Evolutionary conservation across 2,329 filamentous ascomycete genomes (phyloP).

Genomic region (Aspergillus sp.): DNA sequence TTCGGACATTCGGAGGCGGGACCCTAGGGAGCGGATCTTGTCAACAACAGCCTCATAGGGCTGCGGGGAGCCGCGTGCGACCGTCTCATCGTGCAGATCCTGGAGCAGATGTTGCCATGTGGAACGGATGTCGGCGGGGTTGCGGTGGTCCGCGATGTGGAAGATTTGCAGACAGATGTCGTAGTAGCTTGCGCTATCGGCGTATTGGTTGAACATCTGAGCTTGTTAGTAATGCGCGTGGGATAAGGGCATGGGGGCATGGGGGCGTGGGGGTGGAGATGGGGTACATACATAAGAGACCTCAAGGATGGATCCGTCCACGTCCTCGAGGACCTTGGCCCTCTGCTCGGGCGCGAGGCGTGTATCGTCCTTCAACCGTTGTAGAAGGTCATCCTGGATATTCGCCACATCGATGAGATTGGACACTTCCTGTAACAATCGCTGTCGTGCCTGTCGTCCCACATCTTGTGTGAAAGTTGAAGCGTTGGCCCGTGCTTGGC

Average conservation of each 20-base stretch:
- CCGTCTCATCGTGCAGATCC: constrained; percentile 61
- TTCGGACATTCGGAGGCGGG: constrained; percentile 56
- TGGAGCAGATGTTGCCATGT: constrained; percentile 85
- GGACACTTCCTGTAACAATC: constrained; percentile 78
- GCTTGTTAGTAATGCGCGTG: constrained; percentile 13
- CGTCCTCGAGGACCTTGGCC: constrained; percentile 61
- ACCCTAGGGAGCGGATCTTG: constrained; percentile 58
- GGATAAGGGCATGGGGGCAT: not conserved
- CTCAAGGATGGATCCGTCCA: constrained; percentile 76
- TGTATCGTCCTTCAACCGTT: constrained; percentile 70
- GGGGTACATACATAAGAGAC: constrained; percentile 68
- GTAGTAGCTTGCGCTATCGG: constrained; percentile 88
- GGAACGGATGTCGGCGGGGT: constrained; percentile 75
- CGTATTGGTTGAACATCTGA: constrained; percentile 88
- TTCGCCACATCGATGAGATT: constrained; percentile 89
- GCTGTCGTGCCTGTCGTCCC: constrained; percentile 76
- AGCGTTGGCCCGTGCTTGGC: constrained; percentile 86
- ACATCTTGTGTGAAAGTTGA: constrained; percentile 77
- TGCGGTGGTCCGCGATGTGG: constrained; percentile 86
- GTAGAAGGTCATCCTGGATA: constrained; percentile 88
- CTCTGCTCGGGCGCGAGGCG: constrained; percentile 66
- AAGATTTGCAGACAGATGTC: constrained; percentile 93
- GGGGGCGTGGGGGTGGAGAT: constrained; percentile 3
- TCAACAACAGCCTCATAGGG: constrained; percentile 53
- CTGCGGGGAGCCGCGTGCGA: constrained; percentile 40